Conservation (phyloP, 331 rosid species). For the Prunus yedoensis region DNA sequence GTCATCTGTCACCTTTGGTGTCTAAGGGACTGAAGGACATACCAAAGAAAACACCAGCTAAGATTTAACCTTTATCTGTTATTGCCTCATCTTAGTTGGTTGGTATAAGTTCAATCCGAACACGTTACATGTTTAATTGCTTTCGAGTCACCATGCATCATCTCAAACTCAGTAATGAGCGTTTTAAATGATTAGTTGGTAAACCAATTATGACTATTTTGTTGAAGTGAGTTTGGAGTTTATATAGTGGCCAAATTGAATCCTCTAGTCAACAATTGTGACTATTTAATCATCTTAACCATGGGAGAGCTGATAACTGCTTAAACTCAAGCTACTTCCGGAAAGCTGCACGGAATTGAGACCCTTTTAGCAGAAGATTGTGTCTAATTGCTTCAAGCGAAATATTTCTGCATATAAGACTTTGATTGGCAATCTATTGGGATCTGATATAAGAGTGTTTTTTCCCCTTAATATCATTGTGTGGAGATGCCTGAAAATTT, state of each 20-base stretch:
- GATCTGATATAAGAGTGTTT: background rate
- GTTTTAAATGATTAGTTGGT: constrained; percentile 1
- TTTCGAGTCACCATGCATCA: background rate
- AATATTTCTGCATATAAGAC: background rate
- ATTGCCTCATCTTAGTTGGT: background rate
- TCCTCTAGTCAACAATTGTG: constrained; percentile 7
- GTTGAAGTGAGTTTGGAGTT: background rate
- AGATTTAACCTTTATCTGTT: background rate
- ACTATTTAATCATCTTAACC: background rate
- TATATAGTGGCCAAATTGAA: background rate
- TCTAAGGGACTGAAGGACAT: background rate
- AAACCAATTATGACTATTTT: background rate
- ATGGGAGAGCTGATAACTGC: background rate
- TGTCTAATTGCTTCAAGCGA: constrained; percentile 8
- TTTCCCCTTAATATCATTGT: background rate
- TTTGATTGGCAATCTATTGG: background rate
- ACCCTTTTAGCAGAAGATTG: background rate
- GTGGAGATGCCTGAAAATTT: background rate
- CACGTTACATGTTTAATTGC: background rate
- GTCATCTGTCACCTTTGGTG: background rate
- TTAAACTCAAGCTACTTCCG: background rate
- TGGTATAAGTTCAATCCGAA: background rate
- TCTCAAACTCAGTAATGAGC: background rate
- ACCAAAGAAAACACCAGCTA: background rate
- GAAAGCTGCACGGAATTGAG: background rate